A percentile compares a stretch with the other conserved stretches of the same genome.
phyloP scores from a whole-genome alignment of 805 yeast genomes.

The Candida endomychidarum region DNA sequence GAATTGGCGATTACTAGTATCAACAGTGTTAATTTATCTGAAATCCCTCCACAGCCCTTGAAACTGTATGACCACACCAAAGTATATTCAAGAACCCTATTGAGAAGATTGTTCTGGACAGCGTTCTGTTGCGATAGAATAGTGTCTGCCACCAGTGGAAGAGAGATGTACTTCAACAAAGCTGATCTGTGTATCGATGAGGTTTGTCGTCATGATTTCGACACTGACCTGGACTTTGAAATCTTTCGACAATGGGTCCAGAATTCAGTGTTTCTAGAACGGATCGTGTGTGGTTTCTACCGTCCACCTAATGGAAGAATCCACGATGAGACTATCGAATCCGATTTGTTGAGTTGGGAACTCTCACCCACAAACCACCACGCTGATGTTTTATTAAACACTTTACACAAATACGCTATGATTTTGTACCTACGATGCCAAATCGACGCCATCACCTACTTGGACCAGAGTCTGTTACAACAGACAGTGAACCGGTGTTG shows the following conservation, averaged over 20 bases:
- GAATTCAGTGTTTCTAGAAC: slow-evolving; percentile 22
- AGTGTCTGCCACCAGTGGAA: slow-evolving; percentile 24
- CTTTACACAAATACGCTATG: slow-evolving; percentile 19
- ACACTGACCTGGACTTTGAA: slow-evolving; percentile 22
- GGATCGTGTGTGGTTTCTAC: slow-evolving; percentile 22
- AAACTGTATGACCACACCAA: not conserved
- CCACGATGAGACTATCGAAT: slow-evolving; percentile 20
- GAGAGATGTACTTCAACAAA: slow-evolving; percentile 23
- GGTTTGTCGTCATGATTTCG: slow-evolving; percentile 23
- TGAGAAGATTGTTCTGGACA: slow-evolving; percentile 25
- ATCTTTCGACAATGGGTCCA: slow-evolving; percentile 22
- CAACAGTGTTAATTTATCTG: not conserved
- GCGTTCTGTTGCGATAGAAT: slow-evolving; percentile 28
- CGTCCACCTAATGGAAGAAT: slow-evolving; percentile 28
- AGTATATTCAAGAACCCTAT: not conserved
- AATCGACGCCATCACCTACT: slow-evolving; percentile 25
- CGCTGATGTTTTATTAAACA: slow-evolving; percentile 14
- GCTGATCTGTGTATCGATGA: slow-evolving; percentile 25
- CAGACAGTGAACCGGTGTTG: slow-evolving; percentile 1
- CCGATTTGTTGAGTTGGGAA: slow-evolving; percentile 18
- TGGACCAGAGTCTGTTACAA: slow-evolving; percentile 10
- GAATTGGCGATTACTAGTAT: slow-evolving; percentile 28
- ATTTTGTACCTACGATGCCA: slow-evolving; percentile 26
- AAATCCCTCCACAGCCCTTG: no score
- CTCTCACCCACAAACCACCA: no score